Evolutionary conservation across 176 grass and related monocot genomes (phyloP), one percentile per base, ranked within the genome.

Genomic region (Hordeum marinum): DNA sequence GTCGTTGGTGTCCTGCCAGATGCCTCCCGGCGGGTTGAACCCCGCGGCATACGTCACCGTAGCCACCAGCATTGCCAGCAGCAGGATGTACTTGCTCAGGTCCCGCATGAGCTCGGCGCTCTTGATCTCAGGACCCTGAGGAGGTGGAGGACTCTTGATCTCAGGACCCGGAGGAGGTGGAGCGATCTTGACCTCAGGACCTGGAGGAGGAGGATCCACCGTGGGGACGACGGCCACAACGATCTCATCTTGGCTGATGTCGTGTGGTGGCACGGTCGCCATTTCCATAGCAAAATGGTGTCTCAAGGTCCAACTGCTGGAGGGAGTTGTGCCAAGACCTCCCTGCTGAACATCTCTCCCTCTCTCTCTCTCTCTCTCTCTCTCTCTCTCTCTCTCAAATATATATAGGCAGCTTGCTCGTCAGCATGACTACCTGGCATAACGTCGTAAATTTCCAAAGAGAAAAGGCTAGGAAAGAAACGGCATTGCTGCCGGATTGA

Each of bases 61-160:
- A 2, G 79, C 63, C 24, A 83, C 69, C 61, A 88, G 48, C 37
- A 29, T 34, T 2, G 79, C 79, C 15, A 85, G 75, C 61, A 85
- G 72, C 43, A 77, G 63, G 11, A 85, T n/a, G 65, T 68, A 85
- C 62, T 85, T 85, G 36, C 70, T 58, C 58, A 80, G 17, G 9
- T 29, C 34, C 65, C 35, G 17, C 69, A 72, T 72, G 11, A 46
- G 69, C 40, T 72, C 69, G 12, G 25, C 39, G 7, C 23, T 72
- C 12, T 72, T 15, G 23, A 27, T 27, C 69, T 46, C n/a, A 61
- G 58, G 20, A 25, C 18, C 21, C n/a, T 23, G 21, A n/a, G 57
- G 45, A 48, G 43, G 3, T 3, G 39, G 39, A 41, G 8, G 6
- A 41, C 39, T 41, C 39, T 9, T 10, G 39, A 10, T 41, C 39